phyloP scores from a whole-genome alignment of 306 rosid genomes.

The Cucurbita ficifolia region DNA sequence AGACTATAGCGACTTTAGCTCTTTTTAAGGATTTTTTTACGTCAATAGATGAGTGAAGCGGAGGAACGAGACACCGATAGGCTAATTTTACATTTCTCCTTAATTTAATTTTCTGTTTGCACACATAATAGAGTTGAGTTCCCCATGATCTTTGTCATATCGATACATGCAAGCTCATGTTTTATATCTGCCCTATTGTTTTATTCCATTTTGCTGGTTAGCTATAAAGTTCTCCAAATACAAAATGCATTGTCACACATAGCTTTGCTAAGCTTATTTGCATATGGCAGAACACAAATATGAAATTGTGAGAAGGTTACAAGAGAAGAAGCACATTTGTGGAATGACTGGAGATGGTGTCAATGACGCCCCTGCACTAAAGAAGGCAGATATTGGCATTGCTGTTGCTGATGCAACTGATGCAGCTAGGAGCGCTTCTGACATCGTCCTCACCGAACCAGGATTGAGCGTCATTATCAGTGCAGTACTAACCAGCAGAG shows the following conservation, averaged over 20 bases:
- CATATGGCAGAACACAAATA: slow-evolving; percentile 75
- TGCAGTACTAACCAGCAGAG: slow-evolving; percentile 97
- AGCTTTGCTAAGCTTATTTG: slow-evolving; percentile 7
- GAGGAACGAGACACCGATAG: too few species aligned
- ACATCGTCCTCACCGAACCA: slow-evolving; percentile 95
- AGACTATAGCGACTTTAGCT: too few species aligned
- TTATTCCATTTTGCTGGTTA: background rate
- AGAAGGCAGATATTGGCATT: slow-evolving; percentile 94
- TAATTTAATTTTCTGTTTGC: background rate
- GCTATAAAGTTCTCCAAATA: background rate
- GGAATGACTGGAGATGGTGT: slow-evolving; percentile 99
- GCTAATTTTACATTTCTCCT: background rate
- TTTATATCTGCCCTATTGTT: background rate
- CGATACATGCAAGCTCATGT: background rate
- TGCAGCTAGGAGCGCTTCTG: slow-evolving; percentile 96
- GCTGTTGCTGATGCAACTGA: slow-evolving; percentile 99
- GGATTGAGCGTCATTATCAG: slow-evolving; percentile 95
- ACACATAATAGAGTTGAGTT: background rate
- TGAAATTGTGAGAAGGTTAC: slow-evolving; percentile 90
- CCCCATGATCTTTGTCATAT: background rate
- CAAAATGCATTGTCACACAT: background rate
- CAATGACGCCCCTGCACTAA: slow-evolving; percentile 93
- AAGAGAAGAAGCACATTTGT: slow-evolving; percentile 90
- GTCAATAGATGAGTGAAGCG: too few species aligned
- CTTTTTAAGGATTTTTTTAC: too few species aligned